These are phyloP conservation scores for Trichosphaerium sp. DNA, from an alignment of 78 protist species.

Conservation along the genomic window DNA sequence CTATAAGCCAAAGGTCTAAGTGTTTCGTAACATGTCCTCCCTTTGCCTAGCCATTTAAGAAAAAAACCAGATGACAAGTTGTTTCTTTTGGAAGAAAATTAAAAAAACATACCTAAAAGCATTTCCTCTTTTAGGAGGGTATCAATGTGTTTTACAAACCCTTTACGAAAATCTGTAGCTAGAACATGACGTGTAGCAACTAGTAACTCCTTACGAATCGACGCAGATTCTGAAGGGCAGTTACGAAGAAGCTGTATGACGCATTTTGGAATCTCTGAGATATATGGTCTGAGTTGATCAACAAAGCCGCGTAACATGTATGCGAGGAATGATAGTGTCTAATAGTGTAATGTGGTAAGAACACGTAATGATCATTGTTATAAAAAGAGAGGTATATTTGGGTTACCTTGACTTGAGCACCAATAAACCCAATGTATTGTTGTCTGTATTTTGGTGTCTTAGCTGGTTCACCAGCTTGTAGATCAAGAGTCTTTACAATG, in stretches of 20 bases:
- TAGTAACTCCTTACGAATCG: slow-evolving; percentile 57
- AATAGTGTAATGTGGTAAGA: too few species aligned
- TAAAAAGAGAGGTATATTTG: not conserved
- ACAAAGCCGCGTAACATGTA: slow-evolving; percentile 46
- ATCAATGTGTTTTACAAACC: slow-evolving; percentile 56
- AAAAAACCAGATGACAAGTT: too few species aligned
- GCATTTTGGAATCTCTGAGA: slow-evolving; percentile 40
- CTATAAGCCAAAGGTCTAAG: slow-evolving; percentile 61
- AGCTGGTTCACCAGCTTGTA: not conserved
- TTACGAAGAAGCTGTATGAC: slow-evolving; percentile 46
- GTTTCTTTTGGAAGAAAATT: too few species aligned
- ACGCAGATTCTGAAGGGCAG: slow-evolving; percentile 45
- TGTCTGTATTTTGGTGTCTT: not conserved
- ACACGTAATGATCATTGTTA: not conserved
- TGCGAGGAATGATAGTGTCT: slow-evolving; percentile 71
- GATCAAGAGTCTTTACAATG: not conserved
- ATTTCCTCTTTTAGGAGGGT: slow-evolving; percentile 41
- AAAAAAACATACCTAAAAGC: slow-evolving; percentile 33
- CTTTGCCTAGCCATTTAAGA: too few species aligned
- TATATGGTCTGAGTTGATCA: slow-evolving; percentile 11
- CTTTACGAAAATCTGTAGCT: slow-evolving; percentile 61
- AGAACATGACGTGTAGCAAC: slow-evolving; percentile 66
- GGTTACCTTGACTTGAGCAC: slow-evolving; percentile 51
- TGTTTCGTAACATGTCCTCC: slow-evolving; percentile 21
- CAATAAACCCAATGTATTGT: slow-evolving; percentile 46